These are phyloP conservation scores for Larix kaempferi DNA, from an alignment of 75 land plant species.

Conservation along the genomic window DNA sequence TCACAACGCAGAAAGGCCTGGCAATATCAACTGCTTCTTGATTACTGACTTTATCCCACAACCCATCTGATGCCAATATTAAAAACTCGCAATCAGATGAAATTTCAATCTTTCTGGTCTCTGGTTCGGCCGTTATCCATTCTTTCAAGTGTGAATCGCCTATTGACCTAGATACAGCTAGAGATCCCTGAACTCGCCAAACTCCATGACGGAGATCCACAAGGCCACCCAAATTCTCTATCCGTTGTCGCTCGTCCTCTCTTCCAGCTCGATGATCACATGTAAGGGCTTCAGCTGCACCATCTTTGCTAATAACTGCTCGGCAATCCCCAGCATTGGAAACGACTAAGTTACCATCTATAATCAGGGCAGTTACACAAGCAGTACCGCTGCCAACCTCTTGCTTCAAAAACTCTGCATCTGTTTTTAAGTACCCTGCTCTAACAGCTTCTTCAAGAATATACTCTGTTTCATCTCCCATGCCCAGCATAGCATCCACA, in stretches of 20 bases:
- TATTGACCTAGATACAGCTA: constrained; percentile 60
- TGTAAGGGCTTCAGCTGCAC: constrained; percentile 72
- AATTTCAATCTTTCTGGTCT: constrained; percentile 21
- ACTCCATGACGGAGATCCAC: constrained; percentile 47
- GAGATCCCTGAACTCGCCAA: constrained; percentile 64
- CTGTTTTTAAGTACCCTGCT: constrained; percentile 59
- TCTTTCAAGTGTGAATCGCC: constrained; percentile 59
- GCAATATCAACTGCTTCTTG: constrained; percentile 66
- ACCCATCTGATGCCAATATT: constrained; percentile 71
- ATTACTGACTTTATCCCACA: constrained; percentile 69
- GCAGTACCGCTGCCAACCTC: background rate
- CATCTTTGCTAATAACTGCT: constrained; percentile 66
- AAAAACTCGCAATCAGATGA: constrained; percentile 52
- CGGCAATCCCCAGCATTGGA: constrained; percentile 88
- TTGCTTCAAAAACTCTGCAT: constrained; percentile 47
- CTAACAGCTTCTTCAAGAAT: constrained; percentile 47
- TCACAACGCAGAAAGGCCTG: constrained; percentile 26
- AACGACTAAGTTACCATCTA: constrained; percentile 49
- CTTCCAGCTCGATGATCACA: constrained; percentile 67
- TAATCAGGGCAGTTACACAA: background rate
- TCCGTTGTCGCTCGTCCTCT: constrained; percentile 57
- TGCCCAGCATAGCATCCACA: constrained; percentile 25
- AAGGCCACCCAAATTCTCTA: constrained; percentile 60
- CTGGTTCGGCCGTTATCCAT: constrained; percentile 65
- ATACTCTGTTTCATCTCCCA: constrained; percentile 8